Evolutionary conservation across 768 basidiomycete genomes (phyloP).

Genomic region (Boletus sp.): DNA sequence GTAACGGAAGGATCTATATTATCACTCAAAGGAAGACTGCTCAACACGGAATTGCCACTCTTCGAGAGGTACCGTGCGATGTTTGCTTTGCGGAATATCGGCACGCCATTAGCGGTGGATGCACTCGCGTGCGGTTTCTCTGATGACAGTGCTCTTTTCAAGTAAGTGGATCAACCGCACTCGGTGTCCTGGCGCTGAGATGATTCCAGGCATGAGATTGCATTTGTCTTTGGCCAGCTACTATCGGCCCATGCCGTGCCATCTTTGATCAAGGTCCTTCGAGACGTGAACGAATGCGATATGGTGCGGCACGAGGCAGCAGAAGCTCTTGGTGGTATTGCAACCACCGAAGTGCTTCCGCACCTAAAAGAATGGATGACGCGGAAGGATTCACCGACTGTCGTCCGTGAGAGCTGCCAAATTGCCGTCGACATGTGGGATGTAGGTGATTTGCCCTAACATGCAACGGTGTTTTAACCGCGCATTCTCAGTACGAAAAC

Average conservation of each 20-base stretch:
- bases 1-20: slow-evolving; percentile 46
- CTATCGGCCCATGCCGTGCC: slow-evolving; percentile 87
- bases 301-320: slow-evolving; percentile 99
- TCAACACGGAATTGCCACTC: slow-evolving; percentile 65
- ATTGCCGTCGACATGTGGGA: slow-evolving; percentile 98
- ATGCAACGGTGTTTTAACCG: background rate
- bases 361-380: slow-evolving; percentile 82
- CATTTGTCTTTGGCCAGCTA: slow-evolving; percentile 97
- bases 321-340: slow-evolving; percentile 97
- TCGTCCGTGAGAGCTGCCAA: slow-evolving; percentile 94
- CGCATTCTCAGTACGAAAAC: slow-evolving; percentile 61
- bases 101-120: slow-evolving; percentile 77
- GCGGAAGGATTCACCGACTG: slow-evolving; percentile 74
- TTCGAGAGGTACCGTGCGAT: slow-evolving; percentile 97
- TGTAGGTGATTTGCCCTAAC: slow-evolving; percentile 41
- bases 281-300: slow-evolving; percentile 69
- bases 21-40: slow-evolving; percentile 56
- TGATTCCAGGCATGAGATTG: slow-evolving; percentile 85
- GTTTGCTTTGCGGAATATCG: slow-evolving; percentile 96
- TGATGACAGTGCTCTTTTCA: slow-evolving; percentile 90
- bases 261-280: slow-evolving; percentile 74
- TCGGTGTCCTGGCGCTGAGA: background rate
- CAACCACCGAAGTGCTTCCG: slow-evolving; percentile 85
- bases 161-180: slow-evolving; percentile 47
- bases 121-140: slow-evolving; percentile 89